These are phyloP conservation scores for Lenwebbia sp. DNA, from an alignment of 345 rosid species.

Conservation along the genomic window DNA sequence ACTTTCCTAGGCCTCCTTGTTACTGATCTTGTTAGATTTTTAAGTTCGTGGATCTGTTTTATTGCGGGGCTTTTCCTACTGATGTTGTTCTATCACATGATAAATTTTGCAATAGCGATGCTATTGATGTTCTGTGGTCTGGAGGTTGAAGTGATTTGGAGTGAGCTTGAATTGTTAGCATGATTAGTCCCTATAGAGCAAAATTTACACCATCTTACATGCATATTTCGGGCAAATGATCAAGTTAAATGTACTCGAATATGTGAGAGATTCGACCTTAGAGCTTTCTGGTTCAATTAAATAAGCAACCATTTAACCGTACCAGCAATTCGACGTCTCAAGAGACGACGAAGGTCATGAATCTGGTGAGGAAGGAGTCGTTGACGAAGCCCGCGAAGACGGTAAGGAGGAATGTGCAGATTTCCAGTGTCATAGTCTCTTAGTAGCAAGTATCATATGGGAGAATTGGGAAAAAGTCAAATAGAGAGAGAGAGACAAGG, in stretches of 20 bases:
- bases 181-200: constrained; percentile 30
- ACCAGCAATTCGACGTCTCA: constrained; percentile 36
- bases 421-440: too few species aligned
- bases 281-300: neutral
- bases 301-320: neutral
- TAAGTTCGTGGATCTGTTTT: neutral
- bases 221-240: neutral
- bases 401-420: constrained; percentile 28
- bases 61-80: neutral
- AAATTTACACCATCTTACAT: neutral
- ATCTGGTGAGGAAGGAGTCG: constrained; percentile 46
- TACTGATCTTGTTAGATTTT: neutral
- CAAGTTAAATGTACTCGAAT: neutral
- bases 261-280: neutral
- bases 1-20: neutral
- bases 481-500: too few species aligned
- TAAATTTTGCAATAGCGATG: too few species aligned
- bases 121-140: constrained; percentile 5
- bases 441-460: too few species aligned
- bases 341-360: constrained; percentile 28
- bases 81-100: neutral
- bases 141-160: constrained; percentile 23
- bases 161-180: constrained; percentile 46
- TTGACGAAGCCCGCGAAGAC: constrained; percentile 45
- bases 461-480: too few species aligned